Evolutionary conservation across 345 rosid genomes (phyloP).

Genomic region (Luvunga scandens): DNA sequence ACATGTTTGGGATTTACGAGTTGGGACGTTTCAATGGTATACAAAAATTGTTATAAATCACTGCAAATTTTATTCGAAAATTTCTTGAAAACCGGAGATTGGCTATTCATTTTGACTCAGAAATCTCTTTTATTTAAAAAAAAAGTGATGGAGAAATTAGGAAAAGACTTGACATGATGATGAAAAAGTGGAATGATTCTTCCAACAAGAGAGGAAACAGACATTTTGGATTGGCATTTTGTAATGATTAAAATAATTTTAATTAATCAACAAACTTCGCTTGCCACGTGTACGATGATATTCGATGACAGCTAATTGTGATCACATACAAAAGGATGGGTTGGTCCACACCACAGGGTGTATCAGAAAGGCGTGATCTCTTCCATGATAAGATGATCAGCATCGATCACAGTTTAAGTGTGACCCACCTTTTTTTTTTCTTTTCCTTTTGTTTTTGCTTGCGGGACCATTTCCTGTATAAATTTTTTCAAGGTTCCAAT

Average conservation of each 20-base stretch:
- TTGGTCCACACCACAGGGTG: background rate
- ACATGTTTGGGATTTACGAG: no score
- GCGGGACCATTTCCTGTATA: background rate
- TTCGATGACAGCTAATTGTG: background rate
- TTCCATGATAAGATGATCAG: background rate
- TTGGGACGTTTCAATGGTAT: background rate
- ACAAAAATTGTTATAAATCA: background rate
- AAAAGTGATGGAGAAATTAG: background rate
- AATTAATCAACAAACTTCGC: background rate
- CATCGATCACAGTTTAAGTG: background rate
- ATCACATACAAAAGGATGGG: background rate
- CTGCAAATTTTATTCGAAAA: background rate
- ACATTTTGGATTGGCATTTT: background rate
- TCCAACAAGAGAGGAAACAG: background rate
- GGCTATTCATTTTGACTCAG: background rate
- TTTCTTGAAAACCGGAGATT: no score
- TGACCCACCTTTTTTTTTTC: background rate
- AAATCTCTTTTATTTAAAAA: background rate
- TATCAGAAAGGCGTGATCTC: background rate
- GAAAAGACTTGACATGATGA: background rate
- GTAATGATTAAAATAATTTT: background rate
- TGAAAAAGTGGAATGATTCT: background rate
- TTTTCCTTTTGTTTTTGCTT: background rate
- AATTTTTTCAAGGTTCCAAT: background rate
- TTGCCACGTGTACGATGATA: background rate